These are phyloP conservation scores for Stephanodiscus triporus DNA, from an alignment of 108 stramenopile species.

Conservation along the genomic window DNA sequence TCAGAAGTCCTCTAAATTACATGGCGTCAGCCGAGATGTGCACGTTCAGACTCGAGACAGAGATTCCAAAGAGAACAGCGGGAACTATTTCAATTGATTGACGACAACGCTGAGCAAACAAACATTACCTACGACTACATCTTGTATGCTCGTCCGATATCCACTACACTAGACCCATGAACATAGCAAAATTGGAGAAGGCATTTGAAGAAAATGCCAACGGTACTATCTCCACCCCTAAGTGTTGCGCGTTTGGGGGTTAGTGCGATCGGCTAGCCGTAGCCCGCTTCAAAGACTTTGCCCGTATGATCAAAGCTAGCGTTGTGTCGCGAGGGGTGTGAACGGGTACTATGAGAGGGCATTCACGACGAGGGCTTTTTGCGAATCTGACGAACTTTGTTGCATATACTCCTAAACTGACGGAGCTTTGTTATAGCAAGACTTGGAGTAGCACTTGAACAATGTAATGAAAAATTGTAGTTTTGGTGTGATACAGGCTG, in stretches of 20 bases:
- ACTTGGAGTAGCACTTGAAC: not conserved
- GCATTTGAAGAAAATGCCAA: not conserved
- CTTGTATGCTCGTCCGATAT: conserved; percentile 13
- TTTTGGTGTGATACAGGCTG: conserved; percentile 3
- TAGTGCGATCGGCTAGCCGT: conserved; percentile 9
- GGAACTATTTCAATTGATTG: conserved; percentile 6
- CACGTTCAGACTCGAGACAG: not conserved
- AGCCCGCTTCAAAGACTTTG: conserved; percentile 6
- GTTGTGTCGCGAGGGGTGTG: not conserved
- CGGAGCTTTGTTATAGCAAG: not conserved
- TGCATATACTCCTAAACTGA: not conserved
- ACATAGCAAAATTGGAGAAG: conserved; percentile 3
- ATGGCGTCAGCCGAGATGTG: not conserved
- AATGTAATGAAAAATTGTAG: not conserved
- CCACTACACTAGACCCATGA: conserved; percentile 7
- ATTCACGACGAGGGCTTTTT: not conserved
- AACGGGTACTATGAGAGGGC: not conserved
- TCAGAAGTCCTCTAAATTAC: not conserved
- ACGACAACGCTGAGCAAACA: not conserved
- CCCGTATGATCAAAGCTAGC: not conserved
- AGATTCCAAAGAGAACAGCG: conserved; percentile 8
- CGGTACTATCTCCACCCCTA: conserved; percentile 1
- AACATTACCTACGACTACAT: conserved; percentile 19
- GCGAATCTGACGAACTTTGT: conserved; percentile 3
- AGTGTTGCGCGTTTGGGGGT: not conserved